Evolutionary conservation across 2,329 filamentous ascomycete genomes (phyloP).

Genomic region (Colletotrichum sansevieriae): DNA sequence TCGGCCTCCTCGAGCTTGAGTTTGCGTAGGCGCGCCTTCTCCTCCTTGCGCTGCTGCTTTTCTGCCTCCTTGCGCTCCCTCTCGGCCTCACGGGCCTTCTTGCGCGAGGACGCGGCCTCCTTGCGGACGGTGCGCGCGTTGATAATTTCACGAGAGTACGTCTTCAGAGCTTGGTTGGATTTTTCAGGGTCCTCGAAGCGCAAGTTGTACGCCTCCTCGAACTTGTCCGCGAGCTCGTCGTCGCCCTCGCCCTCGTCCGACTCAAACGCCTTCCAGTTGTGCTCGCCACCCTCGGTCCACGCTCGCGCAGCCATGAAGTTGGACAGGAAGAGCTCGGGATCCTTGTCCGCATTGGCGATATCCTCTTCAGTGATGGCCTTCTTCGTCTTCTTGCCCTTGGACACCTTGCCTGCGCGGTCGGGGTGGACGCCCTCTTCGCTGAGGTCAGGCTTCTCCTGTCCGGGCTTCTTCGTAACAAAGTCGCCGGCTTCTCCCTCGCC

Average conservation of each 20-base stretch:
- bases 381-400: slow-evolving; percentile 55
- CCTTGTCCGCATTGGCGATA: slow-evolving; percentile 82
- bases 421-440: slow-evolving; percentile 66
- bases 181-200: slow-evolving; percentile 93
- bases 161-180: slow-evolving; percentile 87
- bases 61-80: slow-evolving; percentile 82
- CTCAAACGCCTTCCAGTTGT: slow-evolving; percentile 84
- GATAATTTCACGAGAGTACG: slow-evolving; percentile 89
- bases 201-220: slow-evolving; percentile 94
- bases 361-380: slow-evolving; percentile 67
- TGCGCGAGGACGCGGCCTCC: slow-evolving; percentile 82
- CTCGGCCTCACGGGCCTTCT: slow-evolving; percentile 84
- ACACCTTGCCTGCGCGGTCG: slow-evolving; percentile 60
- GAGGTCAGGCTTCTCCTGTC: slow-evolving; percentile 49
- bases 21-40: slow-evolving; percentile 86
- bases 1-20: slow-evolving; percentile 93
- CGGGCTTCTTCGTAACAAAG: slow-evolving; percentile 79
- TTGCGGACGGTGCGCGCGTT: slow-evolving; percentile 86
- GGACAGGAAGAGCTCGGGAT: slow-evolving; percentile 92
- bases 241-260: slow-evolving; percentile 85
- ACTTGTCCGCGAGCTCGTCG: slow-evolving; percentile 77
- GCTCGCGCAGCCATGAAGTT: slow-evolving; percentile 95
- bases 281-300: slow-evolving; percentile 78
- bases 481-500: slow-evolving; percentile 73
- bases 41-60: slow-evolving; percentile 80